Evolutionary conservation across 805 yeast genomes (phyloP).

Genomic region (Metschnikowia similis): DNA sequence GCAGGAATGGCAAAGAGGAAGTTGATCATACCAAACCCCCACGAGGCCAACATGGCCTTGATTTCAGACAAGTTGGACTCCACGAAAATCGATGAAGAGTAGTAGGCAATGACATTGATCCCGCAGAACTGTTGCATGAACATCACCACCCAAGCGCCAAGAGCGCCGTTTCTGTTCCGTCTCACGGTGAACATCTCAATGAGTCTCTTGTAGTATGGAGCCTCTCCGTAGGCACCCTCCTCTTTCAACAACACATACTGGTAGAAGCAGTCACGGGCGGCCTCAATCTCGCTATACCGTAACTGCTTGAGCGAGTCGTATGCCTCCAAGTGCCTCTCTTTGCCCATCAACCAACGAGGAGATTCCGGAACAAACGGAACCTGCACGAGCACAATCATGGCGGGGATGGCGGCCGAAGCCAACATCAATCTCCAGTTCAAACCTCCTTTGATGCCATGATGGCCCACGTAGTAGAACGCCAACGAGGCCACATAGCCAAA

Average conservation of each 20-base stretch:
- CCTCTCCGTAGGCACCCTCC: slow-evolving; percentile 48
- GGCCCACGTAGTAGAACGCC: slow-evolving; percentile 54
- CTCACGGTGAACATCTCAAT: slow-evolving; percentile 63
- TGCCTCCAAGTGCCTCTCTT: slow-evolving; percentile 47
- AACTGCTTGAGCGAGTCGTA: slow-evolving; percentile 44
- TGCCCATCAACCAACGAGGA: slow-evolving; percentile 64
- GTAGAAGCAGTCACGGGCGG: slow-evolving; percentile 64
- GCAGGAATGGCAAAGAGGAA: slow-evolving; percentile 83
- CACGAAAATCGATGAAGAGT: slow-evolving; percentile 71
- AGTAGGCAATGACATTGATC: slow-evolving; percentile 82
- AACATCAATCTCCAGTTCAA: slow-evolving; percentile 60
- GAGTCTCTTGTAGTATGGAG: slow-evolving; percentile 44
- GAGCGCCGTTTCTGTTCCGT: slow-evolving; percentile 78
- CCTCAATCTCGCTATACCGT: slow-evolving; percentile 46
- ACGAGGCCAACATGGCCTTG: slow-evolving; percentile 69
- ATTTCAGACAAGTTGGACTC: slow-evolving; percentile 61
- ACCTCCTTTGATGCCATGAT: slow-evolving; percentile 41
- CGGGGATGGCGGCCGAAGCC: slow-evolving; percentile 60
- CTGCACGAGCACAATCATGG: slow-evolving; percentile 45
- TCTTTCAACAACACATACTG: slow-evolving; percentile 55
- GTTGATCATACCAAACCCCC: slow-evolving; percentile 84
- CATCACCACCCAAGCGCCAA: slow-evolving; percentile 79
- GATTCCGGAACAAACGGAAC: slow-evolving; percentile 63
- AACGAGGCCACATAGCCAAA: slow-evolving; percentile 59
- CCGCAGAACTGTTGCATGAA: slow-evolving; percentile 93